Percentiles rank a stretch among this genome's conserved stretches.
phyloP scores from a whole-genome alignment of 2,329 filamentous ascomycete genomes.

The Penicillium sp. region DNA sequence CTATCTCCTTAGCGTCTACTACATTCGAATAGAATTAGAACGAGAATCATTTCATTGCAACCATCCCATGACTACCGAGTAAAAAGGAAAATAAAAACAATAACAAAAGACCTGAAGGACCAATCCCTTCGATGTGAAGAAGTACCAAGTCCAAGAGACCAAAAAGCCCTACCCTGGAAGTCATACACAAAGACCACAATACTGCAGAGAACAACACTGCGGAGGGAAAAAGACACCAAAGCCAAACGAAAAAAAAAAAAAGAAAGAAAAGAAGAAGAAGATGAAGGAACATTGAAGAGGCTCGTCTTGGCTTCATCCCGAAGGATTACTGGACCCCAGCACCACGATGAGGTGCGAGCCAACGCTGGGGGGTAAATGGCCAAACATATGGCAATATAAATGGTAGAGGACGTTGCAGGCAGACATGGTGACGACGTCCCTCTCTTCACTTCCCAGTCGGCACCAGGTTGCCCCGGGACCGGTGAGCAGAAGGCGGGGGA shows the following conservation, averaged over 20 bases:
- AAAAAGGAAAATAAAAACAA: not conserved
- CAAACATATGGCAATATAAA: not conserved
- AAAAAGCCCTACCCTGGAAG: not conserved
- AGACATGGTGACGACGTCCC: not conserved
- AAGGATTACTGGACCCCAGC: slow-evolving; percentile 14
- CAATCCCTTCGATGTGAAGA: not conserved
- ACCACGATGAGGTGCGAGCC: slow-evolving; percentile 18
- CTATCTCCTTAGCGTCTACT: not conserved
- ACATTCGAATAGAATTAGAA: slow-evolving; percentile 4
- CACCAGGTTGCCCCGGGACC: not conserved
- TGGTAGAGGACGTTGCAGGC: not conserved
- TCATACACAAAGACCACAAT: not conserved
- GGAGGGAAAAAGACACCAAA: not conserved
- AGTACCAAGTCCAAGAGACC: not conserved
- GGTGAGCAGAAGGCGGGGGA: not conserved
- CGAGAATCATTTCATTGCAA: not conserved
- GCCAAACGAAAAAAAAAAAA: not conserved
- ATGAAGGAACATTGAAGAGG: not conserved
- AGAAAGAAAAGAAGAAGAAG: too few relatives aligned
- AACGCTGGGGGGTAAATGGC: slow-evolving; percentile 1
- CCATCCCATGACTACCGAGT: not conserved
- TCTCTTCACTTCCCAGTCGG: not conserved
- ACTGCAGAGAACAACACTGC: not conserved
- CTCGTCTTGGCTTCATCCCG: slow-evolving; percentile 15
- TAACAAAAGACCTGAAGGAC: not conserved